A percentile compares a stretch with the other conserved stretches of the same genome.
Evolutionary conservation across 2,329 filamentous ascomycete species (phyloP).

Genomic region (Claviceps pusilla): DNA sequence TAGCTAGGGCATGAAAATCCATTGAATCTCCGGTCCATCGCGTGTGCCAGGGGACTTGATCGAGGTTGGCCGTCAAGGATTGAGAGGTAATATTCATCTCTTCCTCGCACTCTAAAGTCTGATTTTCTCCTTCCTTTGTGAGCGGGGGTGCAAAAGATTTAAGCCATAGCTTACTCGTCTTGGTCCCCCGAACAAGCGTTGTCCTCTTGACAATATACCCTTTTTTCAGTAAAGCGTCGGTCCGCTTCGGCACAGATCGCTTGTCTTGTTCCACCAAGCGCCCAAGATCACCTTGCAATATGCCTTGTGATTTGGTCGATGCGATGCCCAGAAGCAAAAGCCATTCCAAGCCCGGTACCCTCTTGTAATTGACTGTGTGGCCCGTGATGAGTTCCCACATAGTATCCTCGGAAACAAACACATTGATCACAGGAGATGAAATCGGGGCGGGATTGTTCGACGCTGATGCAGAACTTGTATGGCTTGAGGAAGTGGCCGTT

Average conservation of each 20-base stretch:
- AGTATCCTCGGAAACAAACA: conserved; percentile 38
- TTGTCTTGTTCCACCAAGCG: conserved; percentile 46
- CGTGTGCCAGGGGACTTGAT: conserved; percentile 39
- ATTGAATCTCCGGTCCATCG: conserved; percentile 44
- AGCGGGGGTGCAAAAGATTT: conserved; percentile 36
- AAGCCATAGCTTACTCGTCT: conserved; percentile 49
- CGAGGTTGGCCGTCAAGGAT: conserved; percentile 28
- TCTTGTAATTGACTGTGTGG: conserved; percentile 43
- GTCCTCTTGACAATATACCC: conserved; percentile 49
- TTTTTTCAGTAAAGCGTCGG: conserved; percentile 42
- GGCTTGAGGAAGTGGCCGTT: background rate
- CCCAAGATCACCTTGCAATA: conserved; percentile 45
- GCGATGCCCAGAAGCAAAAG: conserved; percentile 42
- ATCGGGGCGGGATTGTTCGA: background rate
- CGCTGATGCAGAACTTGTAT: background rate
- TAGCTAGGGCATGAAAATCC: conserved; percentile 41
- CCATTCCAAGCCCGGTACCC: conserved; percentile 44
- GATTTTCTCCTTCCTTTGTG: conserved; percentile 18
- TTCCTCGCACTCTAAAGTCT: conserved; percentile 11
- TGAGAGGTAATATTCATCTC: conserved; percentile 26
- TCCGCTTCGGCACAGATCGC: conserved; percentile 46
- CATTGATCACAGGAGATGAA: conserved; percentile 7
- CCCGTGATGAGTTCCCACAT: conserved; percentile 47
- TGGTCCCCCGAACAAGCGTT: conserved; percentile 40
- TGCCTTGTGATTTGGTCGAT: conserved; percentile 36